Conservation (phyloP, 257 asterid genomes). For the Sherardia arvensis region DNA sequence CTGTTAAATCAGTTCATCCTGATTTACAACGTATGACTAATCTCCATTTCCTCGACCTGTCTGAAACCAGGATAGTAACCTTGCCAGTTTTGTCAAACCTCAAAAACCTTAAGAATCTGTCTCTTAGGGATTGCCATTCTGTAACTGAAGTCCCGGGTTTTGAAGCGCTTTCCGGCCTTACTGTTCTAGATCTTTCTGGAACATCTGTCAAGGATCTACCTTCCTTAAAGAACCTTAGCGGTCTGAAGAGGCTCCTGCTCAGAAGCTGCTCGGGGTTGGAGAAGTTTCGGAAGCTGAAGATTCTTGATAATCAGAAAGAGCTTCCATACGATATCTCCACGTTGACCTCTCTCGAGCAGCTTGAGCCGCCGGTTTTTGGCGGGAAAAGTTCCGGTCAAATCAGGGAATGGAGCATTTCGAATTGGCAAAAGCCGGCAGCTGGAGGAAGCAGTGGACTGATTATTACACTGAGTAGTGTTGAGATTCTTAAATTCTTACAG, state of each 20-base stretch:
- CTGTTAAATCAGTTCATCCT: neutral
- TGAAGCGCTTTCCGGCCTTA: conserved; percentile 13
- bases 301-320: neutral
- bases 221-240: conserved; percentile 7
- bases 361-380: neutral
- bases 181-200: conserved; percentile 24
- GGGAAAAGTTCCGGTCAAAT: neutral
- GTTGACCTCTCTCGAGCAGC: conserved; percentile 6
- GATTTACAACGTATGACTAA: conserved; percentile 5
- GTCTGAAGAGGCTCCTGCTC: conserved; percentile 12
- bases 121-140: conserved; percentile 24
- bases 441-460: neutral
- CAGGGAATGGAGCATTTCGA: conserved; percentile 28
- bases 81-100: conserved; percentile 26
- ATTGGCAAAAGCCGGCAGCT: conserved; percentile 3
- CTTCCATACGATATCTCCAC: conserved; percentile 6
- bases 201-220: conserved; percentile 16
- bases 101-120: conserved; percentile 16
- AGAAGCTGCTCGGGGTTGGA: conserved; percentile 8
- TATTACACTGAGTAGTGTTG: conserved; percentile 13
- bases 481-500: conserved; percentile 18
- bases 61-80: conserved; percentile 10
- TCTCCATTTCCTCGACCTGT: conserved; percentile 20
- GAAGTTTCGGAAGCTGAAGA: conserved; percentile 2
- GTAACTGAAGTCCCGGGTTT: conserved; percentile 20